phyloP scores from a whole-genome alignment of 148 eudicot species.

The Mesembryanthemum crystallinum region DNA sequence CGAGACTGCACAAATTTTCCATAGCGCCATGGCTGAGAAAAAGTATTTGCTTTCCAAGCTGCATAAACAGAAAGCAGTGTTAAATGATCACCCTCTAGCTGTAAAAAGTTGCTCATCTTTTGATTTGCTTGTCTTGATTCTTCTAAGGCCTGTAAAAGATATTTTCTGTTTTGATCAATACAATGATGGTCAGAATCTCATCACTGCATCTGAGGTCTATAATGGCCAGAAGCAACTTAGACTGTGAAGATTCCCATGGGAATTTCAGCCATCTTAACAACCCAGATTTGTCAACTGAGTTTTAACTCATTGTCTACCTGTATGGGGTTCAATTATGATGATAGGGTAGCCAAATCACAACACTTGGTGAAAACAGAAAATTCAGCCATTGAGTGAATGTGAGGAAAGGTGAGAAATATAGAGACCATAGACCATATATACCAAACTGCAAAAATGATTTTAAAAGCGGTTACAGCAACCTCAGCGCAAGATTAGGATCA shows the following conservation, averaged over 20 bases:
- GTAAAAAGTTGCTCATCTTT: conserved; percentile 87
- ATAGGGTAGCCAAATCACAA: too few relatives aligned
- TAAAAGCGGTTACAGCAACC: too few relatives aligned
- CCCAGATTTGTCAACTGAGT: conserved; percentile 87
- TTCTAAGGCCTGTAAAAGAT: conserved; percentile 85
- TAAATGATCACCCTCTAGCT: conserved; percentile 91
- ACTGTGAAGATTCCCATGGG: conserved; percentile 82
- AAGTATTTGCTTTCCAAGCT: conserved; percentile 93
- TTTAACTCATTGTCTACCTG: too few relatives aligned
- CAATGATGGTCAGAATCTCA: conserved; percentile 91
- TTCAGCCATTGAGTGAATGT: too few relatives aligned
- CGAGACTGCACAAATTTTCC: conserved; percentile 91
- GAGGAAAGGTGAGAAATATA: too few relatives aligned
- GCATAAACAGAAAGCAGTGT: conserved; percentile 94
- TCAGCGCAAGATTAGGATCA: too few relatives aligned
- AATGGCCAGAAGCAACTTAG: conserved; percentile 91
- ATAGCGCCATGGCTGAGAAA: conserved; percentile 87
- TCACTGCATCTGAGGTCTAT: conserved; percentile 94
- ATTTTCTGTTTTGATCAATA: conserved; percentile 92
- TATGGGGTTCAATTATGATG: too few relatives aligned
- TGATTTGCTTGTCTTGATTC: conserved; percentile 92
- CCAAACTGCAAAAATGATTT: too few relatives aligned
- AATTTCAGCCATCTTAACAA: conserved; percentile 92
- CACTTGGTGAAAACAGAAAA: too few relatives aligned
- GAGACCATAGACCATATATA: too few relatives aligned